Evolutionary conservation across 495 filamentous ascomycete genomes (phyloP), one percentile per base, ranked within the genome.

Genomic region (Penicillium parvum): DNA sequence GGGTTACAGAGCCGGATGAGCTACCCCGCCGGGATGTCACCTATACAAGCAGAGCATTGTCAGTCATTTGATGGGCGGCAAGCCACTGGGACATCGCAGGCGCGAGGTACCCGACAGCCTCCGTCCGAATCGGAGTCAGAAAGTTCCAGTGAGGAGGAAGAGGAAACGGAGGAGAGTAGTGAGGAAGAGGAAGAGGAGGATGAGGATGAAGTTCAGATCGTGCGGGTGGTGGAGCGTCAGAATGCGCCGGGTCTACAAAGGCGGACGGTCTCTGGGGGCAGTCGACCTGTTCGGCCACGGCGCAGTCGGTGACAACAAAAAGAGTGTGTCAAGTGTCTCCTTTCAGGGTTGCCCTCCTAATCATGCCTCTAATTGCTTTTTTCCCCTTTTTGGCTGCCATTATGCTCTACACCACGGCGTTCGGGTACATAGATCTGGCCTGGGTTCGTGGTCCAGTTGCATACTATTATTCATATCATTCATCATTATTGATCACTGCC

Each of bases 131-230:
- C 49, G 9, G 50, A 49, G 22, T 43, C 56, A 2, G 56, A 59
- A 7, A 17, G 25, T 2, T 56, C 51, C 21, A 57, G 46, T 35
- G 55, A 57, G 10, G 51, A 51, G 12, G 52, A 55, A 46, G 25
- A 36, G 37, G 19, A 55, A 46, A 35, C 47, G n/a, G 47, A 43
- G 26, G 49, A 45, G 25, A 58, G 49, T 32, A 62, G 54, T 43
- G 57, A 53, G n/a, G 64, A 68, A 16, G 61, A 63, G 29, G 56
- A 49, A 10, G 61, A 66, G 17, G 58, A 60, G 37, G 54, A 47
- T n/a, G n/a, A n/a, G n/a, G 57, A 63, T 35, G 57, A 60, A 32
- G 50, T 65, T 15, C 58, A 63, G 35, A 57, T 69, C 6, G 55
- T 69, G 45, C 50, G 57, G 35, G 63, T 61, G 36, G 53, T 55